phyloP scores from a whole-genome alignment of 2,329 filamentous ascomycete genomes.

The Akanthomyces uredinophilus region DNA sequence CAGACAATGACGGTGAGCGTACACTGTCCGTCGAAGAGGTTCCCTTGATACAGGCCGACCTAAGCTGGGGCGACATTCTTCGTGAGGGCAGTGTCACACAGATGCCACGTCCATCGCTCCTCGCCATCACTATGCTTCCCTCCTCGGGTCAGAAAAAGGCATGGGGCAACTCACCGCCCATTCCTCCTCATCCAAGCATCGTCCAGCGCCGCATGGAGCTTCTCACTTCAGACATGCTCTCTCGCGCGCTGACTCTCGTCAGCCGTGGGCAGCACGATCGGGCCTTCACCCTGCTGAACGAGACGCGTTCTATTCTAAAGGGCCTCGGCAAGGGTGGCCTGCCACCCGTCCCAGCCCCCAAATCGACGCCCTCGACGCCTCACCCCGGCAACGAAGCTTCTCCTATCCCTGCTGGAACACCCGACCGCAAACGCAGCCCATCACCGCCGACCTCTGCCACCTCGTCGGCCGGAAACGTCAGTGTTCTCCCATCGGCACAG shows the following conservation, averaged over 20 bases:
- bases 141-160: slow-evolving; percentile 61
- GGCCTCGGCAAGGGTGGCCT: slow-evolving; percentile 92
- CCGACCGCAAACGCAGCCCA: slow-evolving; percentile 51
- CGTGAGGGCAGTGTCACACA: slow-evolving; percentile 83
- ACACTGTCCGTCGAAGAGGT: slow-evolving; percentile 87
- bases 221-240: slow-evolving; percentile 96
- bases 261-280: slow-evolving; percentile 89
- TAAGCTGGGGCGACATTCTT: slow-evolving; percentile 89
- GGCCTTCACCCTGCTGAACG: slow-evolving; percentile 83
- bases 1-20: slow-evolving; percentile 81
- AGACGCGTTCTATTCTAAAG: slow-evolving; percentile 92
- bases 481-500: slow-evolving; percentile 35
- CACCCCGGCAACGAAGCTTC: slow-evolving; percentile 41
- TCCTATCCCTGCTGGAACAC: slow-evolving; percentile 40
- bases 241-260: slow-evolving; percentile 82
- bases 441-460: slow-evolving; percentile 48
- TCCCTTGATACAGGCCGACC: slow-evolving; percentile 88
- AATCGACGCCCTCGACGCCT: slow-evolving; percentile 45
- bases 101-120: slow-evolving; percentile 78
- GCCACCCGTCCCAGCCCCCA: slow-evolving; percentile 67
- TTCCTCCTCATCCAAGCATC: slow-evolving; percentile 90
- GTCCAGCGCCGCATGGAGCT: slow-evolving; percentile 97
- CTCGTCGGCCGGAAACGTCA: slow-evolving; percentile 34
- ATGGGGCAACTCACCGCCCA: slow-evolving; percentile 66
- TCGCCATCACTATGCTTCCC: slow-evolving; percentile 94